Evolutionary conservation across 169 alveolate genomes (phyloP).

Genomic region (Plasmodium gonderi): DNA sequence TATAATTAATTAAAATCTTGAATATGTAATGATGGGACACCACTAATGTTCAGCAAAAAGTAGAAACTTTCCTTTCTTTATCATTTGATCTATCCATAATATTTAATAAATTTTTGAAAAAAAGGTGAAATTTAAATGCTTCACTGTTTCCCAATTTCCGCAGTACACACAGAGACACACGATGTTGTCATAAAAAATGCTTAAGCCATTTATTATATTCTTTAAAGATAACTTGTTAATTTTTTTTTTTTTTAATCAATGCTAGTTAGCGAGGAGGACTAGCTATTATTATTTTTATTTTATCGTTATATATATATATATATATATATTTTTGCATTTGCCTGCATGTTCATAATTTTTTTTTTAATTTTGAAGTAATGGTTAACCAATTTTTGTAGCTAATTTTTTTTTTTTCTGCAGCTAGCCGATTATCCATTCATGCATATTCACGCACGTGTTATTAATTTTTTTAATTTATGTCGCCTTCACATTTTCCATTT

Average conservation of each 20-base stretch:
- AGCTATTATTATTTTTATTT: not conserved
- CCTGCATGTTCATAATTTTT: not conserved
- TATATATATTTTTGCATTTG: constrained; percentile 2
- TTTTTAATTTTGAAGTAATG: not conserved
- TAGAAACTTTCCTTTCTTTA: not conserved
- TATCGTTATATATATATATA: too few relatives aligned
- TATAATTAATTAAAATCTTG: too few relatives aligned
- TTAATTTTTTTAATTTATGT: not conserved
- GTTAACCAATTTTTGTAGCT: not conserved
- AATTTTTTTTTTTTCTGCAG: too few relatives aligned
- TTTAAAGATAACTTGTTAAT: not conserved
- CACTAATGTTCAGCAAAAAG: not conserved
- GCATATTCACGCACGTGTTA: not conserved
- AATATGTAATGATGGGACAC: not conserved
- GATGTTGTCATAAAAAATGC: not conserved
- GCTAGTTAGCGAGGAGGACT: not conserved
- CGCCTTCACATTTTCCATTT: too few relatives aligned
- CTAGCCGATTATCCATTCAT: not conserved
- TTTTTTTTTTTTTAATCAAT: not conserved
- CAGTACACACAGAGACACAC: not conserved
- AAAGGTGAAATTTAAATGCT: not conserved
- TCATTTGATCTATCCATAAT: not conserved
- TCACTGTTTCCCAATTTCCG: not conserved
- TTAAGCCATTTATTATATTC: not conserved
- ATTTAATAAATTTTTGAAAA: not conserved